Evolutionary conservation across 352 stramenopile genomes (phyloP).

Genomic region (Phytophthora vignae): DNA sequence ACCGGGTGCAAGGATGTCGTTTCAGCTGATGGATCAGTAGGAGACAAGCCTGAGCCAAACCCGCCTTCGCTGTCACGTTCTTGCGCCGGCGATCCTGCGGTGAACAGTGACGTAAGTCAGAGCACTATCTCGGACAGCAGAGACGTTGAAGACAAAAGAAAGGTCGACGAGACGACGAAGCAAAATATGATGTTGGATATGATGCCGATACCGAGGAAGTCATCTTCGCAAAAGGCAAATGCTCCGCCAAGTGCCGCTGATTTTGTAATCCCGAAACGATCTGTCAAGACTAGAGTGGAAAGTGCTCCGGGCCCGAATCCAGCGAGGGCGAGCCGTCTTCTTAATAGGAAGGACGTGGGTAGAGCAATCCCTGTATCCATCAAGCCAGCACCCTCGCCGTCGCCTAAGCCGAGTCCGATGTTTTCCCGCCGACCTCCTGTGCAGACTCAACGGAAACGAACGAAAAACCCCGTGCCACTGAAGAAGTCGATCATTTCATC

Average conservation of each 20-base stretch:
- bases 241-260: conserved; percentile 4
- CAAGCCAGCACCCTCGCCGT: conserved; percentile 1
- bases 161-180: conserved; percentile 5
- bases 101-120: background rate
- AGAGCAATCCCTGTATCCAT: background rate
- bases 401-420: conserved; percentile 17
- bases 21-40: background rate
- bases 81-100: background rate
- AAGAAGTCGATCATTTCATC: conserved; percentile 29
- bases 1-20: background rate
- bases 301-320: background rate
- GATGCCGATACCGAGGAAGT: conserved; percentile 31
- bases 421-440: conserved; percentile 8
- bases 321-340: background rate
- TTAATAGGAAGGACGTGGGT: background rate
- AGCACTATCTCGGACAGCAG: background rate
- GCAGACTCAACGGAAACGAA: conserved; percentile 27
- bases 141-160: conserved; percentile 10
- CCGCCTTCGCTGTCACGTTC: background rate
- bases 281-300: conserved; percentile 14
- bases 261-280: conserved; percentile 44
- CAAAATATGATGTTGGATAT: conserved; percentile 13
- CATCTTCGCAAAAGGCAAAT: background rate
- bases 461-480: conserved; percentile 61
- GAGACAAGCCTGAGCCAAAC: background rate